Evolutionary conservation across 768 basidiomycete genomes (phyloP).

Genomic region (Pleurotus tuoliensis): DNA sequence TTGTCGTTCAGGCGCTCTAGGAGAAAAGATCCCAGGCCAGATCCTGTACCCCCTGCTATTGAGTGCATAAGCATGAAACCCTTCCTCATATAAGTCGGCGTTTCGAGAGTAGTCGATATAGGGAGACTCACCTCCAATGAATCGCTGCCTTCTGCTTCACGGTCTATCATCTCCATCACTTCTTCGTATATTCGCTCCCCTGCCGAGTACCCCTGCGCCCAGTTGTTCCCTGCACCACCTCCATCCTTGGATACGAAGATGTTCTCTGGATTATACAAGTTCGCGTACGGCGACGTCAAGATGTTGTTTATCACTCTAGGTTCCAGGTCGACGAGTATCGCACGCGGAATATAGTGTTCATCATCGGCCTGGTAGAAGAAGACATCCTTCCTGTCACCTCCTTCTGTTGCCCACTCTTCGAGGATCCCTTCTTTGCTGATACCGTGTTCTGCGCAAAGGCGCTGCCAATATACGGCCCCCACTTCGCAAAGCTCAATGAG

Average conservation of each 20-base stretch:
- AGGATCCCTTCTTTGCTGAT: slow-evolving; percentile 94
- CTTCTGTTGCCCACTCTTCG: slow-evolving; percentile 95
- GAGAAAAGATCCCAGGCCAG: slow-evolving; percentile 96
- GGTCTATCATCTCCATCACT: slow-evolving; percentile 98
- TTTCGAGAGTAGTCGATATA: not conserved
- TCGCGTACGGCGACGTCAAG: slow-evolving; percentile 80
- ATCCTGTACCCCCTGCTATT: slow-evolving; percentile 98
- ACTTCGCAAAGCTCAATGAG: slow-evolving; percentile 43
- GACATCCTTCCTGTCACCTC: slow-evolving; percentile 95
- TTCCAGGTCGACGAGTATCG: slow-evolving; percentile 94
- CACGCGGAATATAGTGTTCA: slow-evolving; percentile 96
- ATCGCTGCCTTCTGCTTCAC: slow-evolving; percentile 97
- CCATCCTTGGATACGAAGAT: slow-evolving; percentile 95
- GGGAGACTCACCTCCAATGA: slow-evolving; percentile 75
- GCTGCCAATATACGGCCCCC: slow-evolving; percentile 98
- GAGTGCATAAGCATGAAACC: slow-evolving; percentile 99
- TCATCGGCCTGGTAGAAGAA: slow-evolving; percentile 99
- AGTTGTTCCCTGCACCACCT: slow-evolving; percentile 99
- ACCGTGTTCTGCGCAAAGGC: slow-evolving; percentile 96
- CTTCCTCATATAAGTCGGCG: slow-evolving; percentile 35
- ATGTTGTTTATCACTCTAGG: slow-evolving; percentile 98
- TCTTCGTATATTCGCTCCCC: slow-evolving; percentile 94
- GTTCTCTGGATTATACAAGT: slow-evolving; percentile 96
- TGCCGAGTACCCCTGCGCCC: slow-evolving; percentile 91
- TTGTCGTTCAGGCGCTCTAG: slow-evolving; percentile 95